Conservation (phyloP, 176 grass and related monocot species). For the Neostapfia colusana region DNA sequence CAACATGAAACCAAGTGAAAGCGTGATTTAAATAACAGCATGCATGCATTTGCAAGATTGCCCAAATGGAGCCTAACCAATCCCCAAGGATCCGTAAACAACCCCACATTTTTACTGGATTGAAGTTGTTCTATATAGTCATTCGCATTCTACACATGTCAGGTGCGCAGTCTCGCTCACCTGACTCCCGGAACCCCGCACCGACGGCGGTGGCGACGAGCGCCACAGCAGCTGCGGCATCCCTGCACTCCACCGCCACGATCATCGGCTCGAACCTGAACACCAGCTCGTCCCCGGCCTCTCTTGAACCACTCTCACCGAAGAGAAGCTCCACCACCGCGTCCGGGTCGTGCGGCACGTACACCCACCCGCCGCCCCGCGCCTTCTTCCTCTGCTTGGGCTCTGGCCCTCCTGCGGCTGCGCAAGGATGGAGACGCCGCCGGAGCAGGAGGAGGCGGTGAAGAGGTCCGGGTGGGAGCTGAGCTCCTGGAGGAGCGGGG, state of each 20-base stretch:
- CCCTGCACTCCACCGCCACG: conserved; percentile 81
- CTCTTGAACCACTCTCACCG: conserved; percentile 21
- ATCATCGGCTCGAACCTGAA: conserved; percentile 96
- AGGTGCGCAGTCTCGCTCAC: conserved; percentile 35
- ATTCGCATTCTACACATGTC: not conserved
- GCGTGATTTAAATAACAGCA: not conserved
- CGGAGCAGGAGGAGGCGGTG: conserved; percentile 95
- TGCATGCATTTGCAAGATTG: not conserved
- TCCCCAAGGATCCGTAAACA: not conserved
- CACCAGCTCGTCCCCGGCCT: conserved; percentile 58
- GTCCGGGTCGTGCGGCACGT: conserved; percentile 76
- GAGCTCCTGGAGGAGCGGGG: conserved; percentile 59
- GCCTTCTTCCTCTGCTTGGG: conserved; percentile 77
- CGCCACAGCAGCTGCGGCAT: conserved; percentile 43
- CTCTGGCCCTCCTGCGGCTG: conserved; percentile 38
- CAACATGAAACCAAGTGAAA: not conserved
- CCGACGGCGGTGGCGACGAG: conserved; percentile 65
- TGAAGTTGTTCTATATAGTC: not conserved
- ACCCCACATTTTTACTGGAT: not conserved
- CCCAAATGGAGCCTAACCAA: not conserved
- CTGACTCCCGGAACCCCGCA: conserved; percentile 88
- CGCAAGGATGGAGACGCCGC: conserved; percentile 82
- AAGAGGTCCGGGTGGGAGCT: conserved; percentile 72
- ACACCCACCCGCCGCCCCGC: conserved; percentile 73
- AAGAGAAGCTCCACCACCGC: conserved; percentile 60